Evolutionary conservation across 75 land plant species (phyloP), one percentile per base, ranked within the genome.

Genomic region (Cupressus sempervirens): DNA sequence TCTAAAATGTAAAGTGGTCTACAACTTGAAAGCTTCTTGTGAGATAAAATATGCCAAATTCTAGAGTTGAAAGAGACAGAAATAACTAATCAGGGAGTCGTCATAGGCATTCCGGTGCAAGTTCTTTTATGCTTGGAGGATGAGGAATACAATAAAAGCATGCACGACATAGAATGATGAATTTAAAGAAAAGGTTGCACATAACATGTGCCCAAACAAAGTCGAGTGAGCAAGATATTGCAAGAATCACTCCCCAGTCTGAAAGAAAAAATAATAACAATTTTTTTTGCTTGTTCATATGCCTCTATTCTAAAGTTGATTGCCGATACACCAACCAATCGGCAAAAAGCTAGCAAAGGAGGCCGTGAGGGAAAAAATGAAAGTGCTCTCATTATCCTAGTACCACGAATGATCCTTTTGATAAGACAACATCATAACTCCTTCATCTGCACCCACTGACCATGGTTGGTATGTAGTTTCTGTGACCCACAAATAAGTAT

Each of bases 361-460:
- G 76, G 98, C 92, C 81, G 99, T 96, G 23, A 98, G 86, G 86
- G 96, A 98, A 83, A 91, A 93, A 8, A 98, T 98, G 83, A 98
- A 98, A 84, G 91, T 89, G 86, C 93, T 96, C 84, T 98, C 98
- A 84, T 86, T 77, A 52, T 50, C 82, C 29, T n/a, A 43, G 15
- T 79, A 56, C 9, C 88, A 87, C 52, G 89, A 68, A 26, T 23
- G 74, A 85, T 88, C 84, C 84, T 43, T 26, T 76, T 86, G n/a
- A 79, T 92, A 84, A 29, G n/a, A n/a, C n/a, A n/a, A n/a, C n/a
- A n/a, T n/a, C n/a, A n/a, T n/a, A n/a, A n/a, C n/a, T n/a, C n/a
- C n/a, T n/a, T n/a, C n/a, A n/a, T n/a, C n/a, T n/a, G n/a, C n/a
- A n/a, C n/a, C n/a, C n/a, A n/a, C n/a, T n/a, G n/a, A n/a, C n/a